These are phyloP conservation scores for Chaetomium olivaceum DNA, from an alignment of 2,329 filamentous ascomycete species.

Conservation along the genomic window DNA sequence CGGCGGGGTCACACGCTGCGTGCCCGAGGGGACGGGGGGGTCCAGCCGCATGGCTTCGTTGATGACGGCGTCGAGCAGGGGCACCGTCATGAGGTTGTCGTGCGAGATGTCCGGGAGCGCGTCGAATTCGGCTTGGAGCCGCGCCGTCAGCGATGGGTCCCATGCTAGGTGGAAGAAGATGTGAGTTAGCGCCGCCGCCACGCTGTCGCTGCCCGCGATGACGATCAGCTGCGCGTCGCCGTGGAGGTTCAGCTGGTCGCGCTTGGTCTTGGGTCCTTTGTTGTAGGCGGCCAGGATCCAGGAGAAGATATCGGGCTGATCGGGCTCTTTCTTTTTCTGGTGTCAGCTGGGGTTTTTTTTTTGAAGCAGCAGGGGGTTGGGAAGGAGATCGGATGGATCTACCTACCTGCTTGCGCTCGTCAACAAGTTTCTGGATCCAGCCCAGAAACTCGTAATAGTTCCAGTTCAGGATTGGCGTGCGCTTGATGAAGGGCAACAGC, in stretches of 20 bases:
- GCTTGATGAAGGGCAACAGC: constrained; percentile 28
- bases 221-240: constrained; percentile 28
- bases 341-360: not conserved
- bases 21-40: constrained; percentile 22
- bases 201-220: constrained; percentile 31
- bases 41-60: constrained; percentile 22
- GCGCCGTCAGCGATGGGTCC: constrained; percentile 19
- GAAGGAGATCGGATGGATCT: not conserved
- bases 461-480: constrained; percentile 26
- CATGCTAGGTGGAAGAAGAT: constrained; percentile 29
- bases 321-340: constrained; percentile 16
- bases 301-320: constrained; percentile 27
- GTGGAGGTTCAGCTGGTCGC: constrained; percentile 23
- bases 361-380: not conserved
- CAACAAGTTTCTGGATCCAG: constrained; percentile 26
- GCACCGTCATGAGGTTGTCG: constrained; percentile 18
- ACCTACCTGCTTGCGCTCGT: constrained; percentile 18
- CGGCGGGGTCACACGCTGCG: constrained; percentile 34
- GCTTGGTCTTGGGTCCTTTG: constrained; percentile 11
- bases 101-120: constrained; percentile 18
- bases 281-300: constrained; percentile 21
- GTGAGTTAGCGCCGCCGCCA: constrained; percentile 28
- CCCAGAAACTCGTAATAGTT: constrained; percentile 26
- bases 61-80: constrained; percentile 21
- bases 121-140: constrained; percentile 27